Percentiles rank a stretch among this genome's conserved stretches.
Conservation (phyloP, 306 rosid genomes). For the Rubus parviflorus region DNA sequence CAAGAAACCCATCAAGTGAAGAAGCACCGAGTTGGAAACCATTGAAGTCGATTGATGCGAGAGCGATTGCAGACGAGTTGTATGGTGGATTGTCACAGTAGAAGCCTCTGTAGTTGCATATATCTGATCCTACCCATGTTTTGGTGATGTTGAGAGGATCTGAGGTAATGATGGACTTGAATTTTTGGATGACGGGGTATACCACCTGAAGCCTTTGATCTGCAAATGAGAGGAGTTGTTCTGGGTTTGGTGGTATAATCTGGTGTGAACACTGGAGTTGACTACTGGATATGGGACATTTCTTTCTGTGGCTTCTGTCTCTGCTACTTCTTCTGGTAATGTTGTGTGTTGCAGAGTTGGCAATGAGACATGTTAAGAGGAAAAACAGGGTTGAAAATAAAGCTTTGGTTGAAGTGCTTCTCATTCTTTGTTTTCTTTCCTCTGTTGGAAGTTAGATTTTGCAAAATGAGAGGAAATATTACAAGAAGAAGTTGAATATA, state of each 20-base stretch:
- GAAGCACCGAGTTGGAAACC: constrained; percentile 70
- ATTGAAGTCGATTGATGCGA: constrained; percentile 81
- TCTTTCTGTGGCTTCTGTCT: background rate
- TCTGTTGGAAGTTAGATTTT: background rate
- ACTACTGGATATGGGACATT: background rate
- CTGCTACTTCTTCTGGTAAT: constrained; percentile 13
- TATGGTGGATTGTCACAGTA: constrained; percentile 75
- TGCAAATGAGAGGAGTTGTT: constrained; percentile 42
- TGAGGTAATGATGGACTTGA: constrained; percentile 67
- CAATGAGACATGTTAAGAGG: constrained; percentile 34
- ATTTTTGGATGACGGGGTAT: constrained; percentile 76
- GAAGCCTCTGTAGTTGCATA: constrained; percentile 80
- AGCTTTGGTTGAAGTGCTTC: constrained; percentile 15
- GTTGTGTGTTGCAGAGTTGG: constrained; percentile 26
- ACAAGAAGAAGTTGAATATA: background rate
- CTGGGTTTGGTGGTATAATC: background rate
- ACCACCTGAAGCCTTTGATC: constrained; percentile 65
- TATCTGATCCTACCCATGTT: constrained; percentile 75
- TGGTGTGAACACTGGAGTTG: constrained; percentile 7
- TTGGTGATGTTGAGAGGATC: constrained; percentile 69
- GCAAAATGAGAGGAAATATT: background rate
- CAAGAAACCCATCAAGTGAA: constrained; percentile 76
- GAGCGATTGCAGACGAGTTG: constrained; percentile 61
- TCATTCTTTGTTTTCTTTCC: constrained; percentile 31
- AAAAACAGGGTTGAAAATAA: constrained; percentile 30